Percentiles rank a stretch among this genome's conserved stretches.
Evolutionary conservation across 1,284 basidiomycete species (phyloP).

Genomic region (Volvariella volvacea): DNA sequence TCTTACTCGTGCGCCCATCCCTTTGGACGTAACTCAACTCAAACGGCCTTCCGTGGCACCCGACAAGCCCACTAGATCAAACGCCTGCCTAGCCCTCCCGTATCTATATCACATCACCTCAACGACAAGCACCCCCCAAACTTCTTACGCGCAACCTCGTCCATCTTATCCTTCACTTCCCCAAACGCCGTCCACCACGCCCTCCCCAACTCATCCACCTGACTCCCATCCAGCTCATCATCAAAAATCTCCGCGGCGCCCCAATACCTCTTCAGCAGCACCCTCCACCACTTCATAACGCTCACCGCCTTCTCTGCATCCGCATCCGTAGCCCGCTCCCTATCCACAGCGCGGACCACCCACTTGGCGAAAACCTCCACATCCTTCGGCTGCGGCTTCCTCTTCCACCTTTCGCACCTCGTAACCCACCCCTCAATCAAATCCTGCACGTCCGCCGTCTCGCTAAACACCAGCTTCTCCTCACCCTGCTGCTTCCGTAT

Average conservation of each 20-base stretch:
- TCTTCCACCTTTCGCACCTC: slow-evolving; percentile 41
- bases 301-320: slow-evolving; percentile 63
- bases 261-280: slow-evolving; percentile 55
- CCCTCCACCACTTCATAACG: slow-evolving; percentile 75
- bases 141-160: slow-evolving; percentile 47
- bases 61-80: too few relatives aligned
- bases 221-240: slow-evolving; percentile 18
- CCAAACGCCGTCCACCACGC: slow-evolving; percentile 76
- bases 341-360: slow-evolving; percentile 57
- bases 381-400: slow-evolving; percentile 56
- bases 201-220: slow-evolving; percentile 40
- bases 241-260: slow-evolving; percentile 42
- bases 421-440: slow-evolving; percentile 72
- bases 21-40: too few relatives aligned
- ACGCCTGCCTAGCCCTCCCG: too few relatives aligned
- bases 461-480: slow-evolving; percentile 49
- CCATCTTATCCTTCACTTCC: slow-evolving; percentile 57
- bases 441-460: slow-evolving; percentile 60
- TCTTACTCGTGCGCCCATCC: too few relatives aligned
- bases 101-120: slow-evolving; percentile 23
- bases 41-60: too few relatives aligned
- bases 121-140: slow-evolving; percentile 62
- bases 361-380: slow-evolving; percentile 67
- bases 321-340: slow-evolving; percentile 40
- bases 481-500: slow-evolving; percentile 48